These are phyloP conservation scores for Dactylellina drechsleri DNA, from an alignment of 2,329 filamentous ascomycete species.

Conservation along the genomic window DNA sequence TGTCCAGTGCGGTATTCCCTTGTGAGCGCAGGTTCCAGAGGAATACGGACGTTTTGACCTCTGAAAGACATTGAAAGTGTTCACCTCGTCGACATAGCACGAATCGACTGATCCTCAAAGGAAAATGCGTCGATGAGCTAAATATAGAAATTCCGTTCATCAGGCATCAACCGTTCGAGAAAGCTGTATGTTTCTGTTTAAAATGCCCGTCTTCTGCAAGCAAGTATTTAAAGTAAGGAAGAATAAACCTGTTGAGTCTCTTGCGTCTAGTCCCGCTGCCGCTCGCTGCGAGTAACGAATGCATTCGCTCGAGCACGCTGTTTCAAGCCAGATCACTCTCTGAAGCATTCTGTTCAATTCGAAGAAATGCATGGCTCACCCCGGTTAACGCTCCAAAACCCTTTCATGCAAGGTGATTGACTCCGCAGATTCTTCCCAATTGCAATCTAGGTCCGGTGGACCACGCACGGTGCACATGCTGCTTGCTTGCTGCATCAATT, in stretches of 20 bases:
- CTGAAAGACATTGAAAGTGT: conserved; percentile 32
- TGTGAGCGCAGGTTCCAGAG: conserved; percentile 45
- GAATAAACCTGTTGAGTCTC: too few species aligned
- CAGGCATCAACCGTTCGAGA: neutral
- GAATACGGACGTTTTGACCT: conserved; percentile 54
- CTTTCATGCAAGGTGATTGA: conserved; percentile 54
- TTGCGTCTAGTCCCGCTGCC: too few species aligned
- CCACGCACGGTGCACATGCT: conserved; percentile 50
- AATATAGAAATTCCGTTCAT: conserved; percentile 10
- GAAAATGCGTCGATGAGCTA: conserved; percentile 23
- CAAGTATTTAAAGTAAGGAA: too few species aligned
- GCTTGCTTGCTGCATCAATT: conserved; percentile 3
- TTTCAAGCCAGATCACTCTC: conserved; percentile 29
- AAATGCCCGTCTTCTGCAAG: too few species aligned
- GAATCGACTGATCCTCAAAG: conserved; percentile 17
- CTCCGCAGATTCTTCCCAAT: conserved; percentile 43
- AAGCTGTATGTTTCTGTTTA: too few species aligned
- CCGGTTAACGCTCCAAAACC: conserved; percentile 27
- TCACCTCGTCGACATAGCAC: conserved; percentile 26
- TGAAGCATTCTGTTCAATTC: conserved; percentile 24
- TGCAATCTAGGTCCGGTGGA: conserved; percentile 33
- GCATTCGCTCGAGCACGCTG: conserved; percentile 18
- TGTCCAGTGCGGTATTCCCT: conserved; percentile 36
- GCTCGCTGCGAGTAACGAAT: neutral
- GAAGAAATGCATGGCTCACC: conserved; percentile 28